Conservation (phyloP, 345 rosid genomes). For the Arabidopsis thaliana region DNA sequence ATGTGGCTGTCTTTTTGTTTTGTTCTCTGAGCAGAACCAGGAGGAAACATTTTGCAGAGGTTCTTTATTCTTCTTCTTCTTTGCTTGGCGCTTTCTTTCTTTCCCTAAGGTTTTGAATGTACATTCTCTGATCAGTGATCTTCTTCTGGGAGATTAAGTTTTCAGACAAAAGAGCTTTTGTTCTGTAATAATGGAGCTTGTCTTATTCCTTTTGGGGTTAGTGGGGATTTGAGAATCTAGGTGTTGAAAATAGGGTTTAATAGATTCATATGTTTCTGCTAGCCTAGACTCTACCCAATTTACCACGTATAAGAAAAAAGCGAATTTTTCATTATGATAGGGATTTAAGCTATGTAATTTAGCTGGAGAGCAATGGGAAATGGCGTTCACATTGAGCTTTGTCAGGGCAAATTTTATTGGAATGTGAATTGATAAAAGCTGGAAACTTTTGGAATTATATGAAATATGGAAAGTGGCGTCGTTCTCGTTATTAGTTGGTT, state of each 20-base stretch:
- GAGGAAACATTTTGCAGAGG: conserved; percentile 41
- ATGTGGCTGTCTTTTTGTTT: conserved; percentile 44
- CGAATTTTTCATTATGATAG: conserved; percentile 5
- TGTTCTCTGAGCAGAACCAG: conserved; percentile 40
- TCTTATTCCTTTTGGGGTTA: not conserved
- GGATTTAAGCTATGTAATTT: conserved; percentile 49
- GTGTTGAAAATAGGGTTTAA: conserved; percentile 36
- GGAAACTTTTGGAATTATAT: conserved; percentile 34
- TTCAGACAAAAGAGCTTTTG: conserved; percentile 35
- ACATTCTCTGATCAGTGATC: conserved; percentile 30
- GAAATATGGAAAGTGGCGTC: conserved; percentile 48
- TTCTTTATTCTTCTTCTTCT: conserved; percentile 37
- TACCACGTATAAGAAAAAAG: not conserved
- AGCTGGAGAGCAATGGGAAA: conserved; percentile 48
- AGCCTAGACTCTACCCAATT: not conserved
- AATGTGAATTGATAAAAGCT: conserved; percentile 17
- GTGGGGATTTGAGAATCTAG: conserved; percentile 41
- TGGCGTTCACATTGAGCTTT: conserved; percentile 39
- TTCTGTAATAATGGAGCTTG: conserved; percentile 21
- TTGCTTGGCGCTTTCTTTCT: conserved; percentile 35
- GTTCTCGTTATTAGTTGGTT: conserved; percentile 35
- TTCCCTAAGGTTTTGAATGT: conserved; percentile 8
- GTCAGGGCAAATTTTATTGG: conserved; percentile 37
- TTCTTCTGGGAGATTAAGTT: not conserved
- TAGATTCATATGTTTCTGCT: conserved; percentile 19